Evolutionary conservation across 495 filamentous ascomycete species (phyloP), one percentile per base, ranked within the genome.

Genomic region (Xylaria flabelliformis): DNA sequence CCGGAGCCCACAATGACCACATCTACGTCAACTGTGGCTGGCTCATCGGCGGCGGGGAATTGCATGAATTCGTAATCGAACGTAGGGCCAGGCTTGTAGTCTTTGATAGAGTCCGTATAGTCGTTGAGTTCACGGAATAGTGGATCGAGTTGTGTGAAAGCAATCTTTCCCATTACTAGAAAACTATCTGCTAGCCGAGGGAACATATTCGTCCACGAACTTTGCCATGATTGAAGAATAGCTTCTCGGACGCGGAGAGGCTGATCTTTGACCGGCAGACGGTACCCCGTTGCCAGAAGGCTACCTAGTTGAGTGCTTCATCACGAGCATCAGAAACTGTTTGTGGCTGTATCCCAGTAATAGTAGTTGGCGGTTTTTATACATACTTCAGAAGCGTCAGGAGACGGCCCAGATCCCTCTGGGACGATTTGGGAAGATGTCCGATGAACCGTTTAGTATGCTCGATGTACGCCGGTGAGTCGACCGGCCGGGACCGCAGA

Each of bases 1-100:
- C 95, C 95, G 64, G 92, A 94, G 2, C 95, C 95, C 7, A 97
- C 86, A 71, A 97, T 89, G 19, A 97, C 90, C 1, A 97, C 90
- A 77, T 97, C 95, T 4, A 90, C 91, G 50, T 95, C 90, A 64
- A 97, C 77, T 0, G 83, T 87, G 67, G 73, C 80, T n/a, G 72
- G 74, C 26, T 78, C 76, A n/a, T 67, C n/a, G 32, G 70, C 70
- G 8, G 76, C 36, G 3, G 74, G 76, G 58, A 86, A 83, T 70
- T 90, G 85, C 58, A 90, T 71, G 71, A 91, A 91, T 0, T 81
- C 72, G 64, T 80, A 86, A 58, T 82, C 80, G 24, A 80, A 81
- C 2, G 85, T 82, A 48, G 88, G 81, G 12, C 83, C 86, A 0
- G 86, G 88, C 36, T 86, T 87, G 48, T 91, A 91, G 75, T 91